Evolutionary conservation across 345 rosid genomes (phyloP).

Genomic region (Aegle marmelos): DNA sequence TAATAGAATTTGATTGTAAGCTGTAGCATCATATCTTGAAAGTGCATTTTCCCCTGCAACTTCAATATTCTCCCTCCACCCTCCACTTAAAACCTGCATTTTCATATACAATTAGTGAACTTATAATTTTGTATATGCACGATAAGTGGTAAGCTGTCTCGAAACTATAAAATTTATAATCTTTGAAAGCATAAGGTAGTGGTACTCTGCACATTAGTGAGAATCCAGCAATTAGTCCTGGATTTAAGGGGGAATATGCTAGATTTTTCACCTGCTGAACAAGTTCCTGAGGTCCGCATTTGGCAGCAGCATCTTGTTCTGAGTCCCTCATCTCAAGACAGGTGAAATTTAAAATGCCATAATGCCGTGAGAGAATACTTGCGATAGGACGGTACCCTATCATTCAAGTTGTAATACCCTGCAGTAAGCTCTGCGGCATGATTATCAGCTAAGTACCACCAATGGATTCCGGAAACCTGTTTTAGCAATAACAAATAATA

Average conservation of each 20-base stretch:
- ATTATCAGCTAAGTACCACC: slow-evolving; percentile 74
- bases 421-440: slow-evolving; percentile 92
- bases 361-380: slow-evolving; percentile 65
- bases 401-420: slow-evolving; percentile 64
- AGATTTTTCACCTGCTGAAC: slow-evolving; percentile 61
- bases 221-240: neutral
- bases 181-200: neutral
- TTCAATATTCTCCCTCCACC: slow-evolving; percentile 71
- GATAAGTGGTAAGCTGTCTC: neutral
- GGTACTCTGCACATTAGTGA: neutral
- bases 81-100: slow-evolving; percentile 67
- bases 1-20: slow-evolving; percentile 70
- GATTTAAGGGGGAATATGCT: neutral
- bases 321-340: slow-evolving; percentile 80
- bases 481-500: slow-evolving; percentile 4
- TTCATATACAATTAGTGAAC: slow-evolving; percentile 8
- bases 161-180: neutral
- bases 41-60: slow-evolving; percentile 92
- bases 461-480: slow-evolving; percentile 84
- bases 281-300: slow-evolving; percentile 78
- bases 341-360: slow-evolving; percentile 68
- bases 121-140: neutral
- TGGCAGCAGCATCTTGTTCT: slow-evolving; percentile 54
- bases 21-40: slow-evolving; percentile 59
- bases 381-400: slow-evolving; percentile 74